Evolutionary conservation across 805 yeast species (phyloP).

Genomic region (Limtongia smithiae): DNA sequence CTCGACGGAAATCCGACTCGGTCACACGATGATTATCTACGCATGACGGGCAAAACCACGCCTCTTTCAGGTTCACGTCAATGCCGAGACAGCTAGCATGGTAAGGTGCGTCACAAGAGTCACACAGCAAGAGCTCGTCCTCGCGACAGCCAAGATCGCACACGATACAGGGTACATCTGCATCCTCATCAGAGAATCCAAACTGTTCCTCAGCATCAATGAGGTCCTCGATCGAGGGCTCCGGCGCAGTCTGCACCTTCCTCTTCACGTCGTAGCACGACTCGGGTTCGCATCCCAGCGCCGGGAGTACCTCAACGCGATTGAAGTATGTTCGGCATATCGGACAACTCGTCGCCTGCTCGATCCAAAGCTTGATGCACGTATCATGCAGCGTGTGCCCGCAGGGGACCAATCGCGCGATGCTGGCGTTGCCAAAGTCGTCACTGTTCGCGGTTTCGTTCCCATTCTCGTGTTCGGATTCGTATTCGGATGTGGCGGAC

Average conservation of each 20-base stretch:
- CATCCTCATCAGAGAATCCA: constrained; percentile 3
- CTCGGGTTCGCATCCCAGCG: constrained; percentile 3
- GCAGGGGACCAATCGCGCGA: constrained; percentile 43
- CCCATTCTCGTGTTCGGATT: background rate
- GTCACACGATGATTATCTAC: constrained; percentile 29
- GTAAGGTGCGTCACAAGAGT: constrained; percentile 36
- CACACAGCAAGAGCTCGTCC: constrained; percentile 35
- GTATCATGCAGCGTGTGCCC: constrained; percentile 53
- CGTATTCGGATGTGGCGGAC: constrained; percentile 11
- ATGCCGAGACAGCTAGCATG: constrained; percentile 36
- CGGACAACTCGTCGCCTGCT: constrained; percentile 57
- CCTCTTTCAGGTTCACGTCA: constrained; percentile 34
- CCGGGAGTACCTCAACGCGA: constrained; percentile 38
- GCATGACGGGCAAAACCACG: constrained; percentile 38
- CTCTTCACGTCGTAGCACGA: constrained; percentile 18
- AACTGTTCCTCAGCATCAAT: constrained; percentile 1
- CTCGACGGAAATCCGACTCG: constrained; percentile 16
- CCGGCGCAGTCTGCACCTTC: constrained; percentile 20
- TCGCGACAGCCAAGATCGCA: constrained; percentile 34
- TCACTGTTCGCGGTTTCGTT: background rate
- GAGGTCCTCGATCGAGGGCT: constrained; percentile 8
- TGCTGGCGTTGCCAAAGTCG: background rate
- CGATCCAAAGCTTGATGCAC: constrained; percentile 58
- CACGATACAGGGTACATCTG: constrained; percentile 27
- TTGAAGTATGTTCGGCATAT: constrained; percentile 52